Evolutionary conservation across 2,329 filamentous ascomycete genomes (phyloP), one percentile per base, ranked within the genome.

Genomic region (Diplodia sapinea): DNA sequence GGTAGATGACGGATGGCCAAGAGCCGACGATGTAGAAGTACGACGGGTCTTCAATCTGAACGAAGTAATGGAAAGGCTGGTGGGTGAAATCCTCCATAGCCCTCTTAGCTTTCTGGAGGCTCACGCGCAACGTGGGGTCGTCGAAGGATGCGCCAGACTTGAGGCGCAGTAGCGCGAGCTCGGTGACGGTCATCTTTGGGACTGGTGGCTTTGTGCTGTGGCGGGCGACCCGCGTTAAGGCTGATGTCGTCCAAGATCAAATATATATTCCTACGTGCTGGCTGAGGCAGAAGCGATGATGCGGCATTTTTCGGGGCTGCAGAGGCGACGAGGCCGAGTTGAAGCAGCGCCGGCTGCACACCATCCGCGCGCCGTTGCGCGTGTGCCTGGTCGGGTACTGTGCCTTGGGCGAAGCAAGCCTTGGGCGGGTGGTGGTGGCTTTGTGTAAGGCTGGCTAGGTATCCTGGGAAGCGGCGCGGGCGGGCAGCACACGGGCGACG

Each of bases 21-120:
- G 77, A 78, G 9, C 82, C 82, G 8, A 84, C 61, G 13, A 85
- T 76, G 71, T 83, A 84, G n/a, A 69, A 68, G 12, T 73, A 72
- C 0, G 74, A 71, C 0, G 80, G 78, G 68, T 84, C 79, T 66
- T 85, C 80, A n/a, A 80, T 55, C 62, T 84, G 81, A 26, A 79
- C 76, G 47, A 80, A 76, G 70, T 78, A 79, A 66, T 77, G 73
- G 52, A 82, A 81, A 0, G 73, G 69, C 29, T 77, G 74, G 0
- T 73, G 71, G 0, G 81, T 80, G 66, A 74, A 80, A 1, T 72
- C 68, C 62, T 79, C 74, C 72, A 83, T 80, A 15, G 74, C 74
- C 2, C 70, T 65, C 66, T 79, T 79, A 2, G 79, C 82, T 47
- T 73, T 69, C 17, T 68, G 65, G 4, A 84, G 75, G n/a, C 74